Conservation (phyloP, 257 asterid species). For the Salvia miltiorrhiza region DNA sequence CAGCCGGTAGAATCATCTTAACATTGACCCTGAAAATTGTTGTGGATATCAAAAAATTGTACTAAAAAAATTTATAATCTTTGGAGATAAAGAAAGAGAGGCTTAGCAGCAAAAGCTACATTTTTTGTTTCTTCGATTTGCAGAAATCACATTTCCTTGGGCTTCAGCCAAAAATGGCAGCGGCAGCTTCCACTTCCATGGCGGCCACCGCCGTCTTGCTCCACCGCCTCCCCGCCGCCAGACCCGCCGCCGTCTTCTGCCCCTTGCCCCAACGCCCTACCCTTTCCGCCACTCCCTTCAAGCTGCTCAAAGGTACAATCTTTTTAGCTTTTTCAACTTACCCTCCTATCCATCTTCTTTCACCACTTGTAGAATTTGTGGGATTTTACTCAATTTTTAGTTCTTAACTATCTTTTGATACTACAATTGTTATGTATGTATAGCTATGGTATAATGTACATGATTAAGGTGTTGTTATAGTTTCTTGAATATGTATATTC, state of each 20-base stretch:
- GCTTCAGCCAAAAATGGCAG: slow-evolving; percentile 52
- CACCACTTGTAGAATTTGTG: not conserved
- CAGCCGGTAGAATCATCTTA: slow-evolving; percentile 29
- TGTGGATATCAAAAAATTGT: slow-evolving; percentile 38
- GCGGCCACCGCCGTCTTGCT: slow-evolving; percentile 80
- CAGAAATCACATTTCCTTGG: not conserved
- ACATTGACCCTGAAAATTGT: slow-evolving; percentile 24
- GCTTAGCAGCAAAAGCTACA: slow-evolving; percentile 22
- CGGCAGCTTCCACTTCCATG: slow-evolving; percentile 87
- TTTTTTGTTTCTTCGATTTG: not conserved
- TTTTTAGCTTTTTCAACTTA: not conserved
- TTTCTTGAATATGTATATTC: not conserved
- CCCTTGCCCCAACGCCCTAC: slow-evolving; percentile 58
- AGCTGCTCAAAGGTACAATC: slow-evolving; percentile 49
- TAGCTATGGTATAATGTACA: slow-evolving; percentile 12
- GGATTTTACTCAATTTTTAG: not conserved
- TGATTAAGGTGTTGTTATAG: not conserved
- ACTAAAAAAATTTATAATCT: not conserved
- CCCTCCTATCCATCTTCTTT: not conserved
- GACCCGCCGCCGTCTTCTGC: slow-evolving; percentile 38
- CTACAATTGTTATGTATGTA: not conserved
- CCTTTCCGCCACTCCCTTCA: slow-evolving; percentile 41
- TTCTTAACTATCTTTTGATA: not conserved
- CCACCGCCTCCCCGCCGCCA: slow-evolving; percentile 46
- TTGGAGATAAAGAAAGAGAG: slow-evolving; percentile 41